These are phyloP conservation scores for Rhodotorula glutinis DNA, from an alignment of 1,284 basidiomycete species.

Conservation along the genomic window DNA sequence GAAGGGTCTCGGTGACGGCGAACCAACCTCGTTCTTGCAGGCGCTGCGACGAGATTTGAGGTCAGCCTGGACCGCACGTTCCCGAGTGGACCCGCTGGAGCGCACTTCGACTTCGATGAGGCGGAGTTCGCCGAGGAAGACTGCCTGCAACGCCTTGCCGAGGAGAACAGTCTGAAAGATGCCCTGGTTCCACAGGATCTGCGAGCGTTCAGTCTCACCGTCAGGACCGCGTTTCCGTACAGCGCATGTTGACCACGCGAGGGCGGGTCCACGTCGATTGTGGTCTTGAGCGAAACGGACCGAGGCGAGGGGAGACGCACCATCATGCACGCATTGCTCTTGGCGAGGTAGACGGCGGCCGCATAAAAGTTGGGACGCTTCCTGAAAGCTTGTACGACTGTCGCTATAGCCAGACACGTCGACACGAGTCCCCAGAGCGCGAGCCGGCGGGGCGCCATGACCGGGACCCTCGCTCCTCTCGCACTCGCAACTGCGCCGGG, in stretches of 20 bases:
- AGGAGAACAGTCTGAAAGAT: slow-evolving; percentile 71
- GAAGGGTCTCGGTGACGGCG: slow-evolving; percentile 90
- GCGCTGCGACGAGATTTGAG: slow-evolving; percentile 56
- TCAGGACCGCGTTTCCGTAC: too few species aligned
- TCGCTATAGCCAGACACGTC: slow-evolving; percentile 26
- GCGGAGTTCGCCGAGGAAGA: slow-evolving; percentile 89
- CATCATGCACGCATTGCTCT: slow-evolving; percentile 82
- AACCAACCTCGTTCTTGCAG: slow-evolving; percentile 95
- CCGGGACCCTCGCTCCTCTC: too few species aligned
- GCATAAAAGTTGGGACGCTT: slow-evolving; percentile 91
- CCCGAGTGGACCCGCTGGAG: slow-evolving; percentile 5
- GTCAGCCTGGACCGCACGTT: too few species aligned
- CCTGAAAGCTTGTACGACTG: slow-evolving; percentile 70
- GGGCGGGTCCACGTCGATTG: slow-evolving; percentile 5
- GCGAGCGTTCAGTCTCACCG: background rate
- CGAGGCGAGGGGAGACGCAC: slow-evolving; percentile 57
- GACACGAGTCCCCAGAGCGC: slow-evolving; percentile 30
- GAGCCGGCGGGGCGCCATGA: slow-evolving; percentile 13
- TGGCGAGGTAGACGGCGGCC: slow-evolving; percentile 84
- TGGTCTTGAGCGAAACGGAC: too few species aligned
- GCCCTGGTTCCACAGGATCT: slow-evolving; percentile 92
- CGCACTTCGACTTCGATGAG: slow-evolving; percentile 86
- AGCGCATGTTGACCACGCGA: background rate
- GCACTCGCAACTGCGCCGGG: too few species aligned
- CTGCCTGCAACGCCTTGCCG: slow-evolving; percentile 72